Conservation (phyloP, 2,329 filamentous ascomycete species). For the Ambrosiella beaveri region DNA sequence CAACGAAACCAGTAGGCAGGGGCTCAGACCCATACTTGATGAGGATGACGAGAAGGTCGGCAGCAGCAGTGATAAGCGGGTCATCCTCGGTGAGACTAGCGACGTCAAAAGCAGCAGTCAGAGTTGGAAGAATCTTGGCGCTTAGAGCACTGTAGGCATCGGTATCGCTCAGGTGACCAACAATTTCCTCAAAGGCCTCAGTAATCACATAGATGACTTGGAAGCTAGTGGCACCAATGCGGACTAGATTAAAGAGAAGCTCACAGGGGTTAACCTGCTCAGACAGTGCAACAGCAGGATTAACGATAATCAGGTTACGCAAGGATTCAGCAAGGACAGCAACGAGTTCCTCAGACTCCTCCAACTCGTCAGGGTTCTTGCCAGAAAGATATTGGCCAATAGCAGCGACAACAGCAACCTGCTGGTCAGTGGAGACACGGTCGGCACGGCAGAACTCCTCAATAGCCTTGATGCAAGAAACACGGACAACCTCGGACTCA, state of each 20-base stretch:
- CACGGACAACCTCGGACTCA: conserved; percentile 73
- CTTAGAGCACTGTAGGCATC: conserved; percentile 65
- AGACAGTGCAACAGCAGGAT: conserved; percentile 56
- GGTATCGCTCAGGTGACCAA: conserved; percentile 46
- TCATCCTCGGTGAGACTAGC: conserved; percentile 72
- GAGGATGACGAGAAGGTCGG: conserved; percentile 65
- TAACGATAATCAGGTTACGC: conserved; percentile 63
- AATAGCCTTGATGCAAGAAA: conserved; percentile 74
- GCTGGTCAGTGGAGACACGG: conserved; percentile 35
- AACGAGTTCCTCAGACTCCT: conserved; percentile 80
- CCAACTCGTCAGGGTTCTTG: conserved; percentile 67
- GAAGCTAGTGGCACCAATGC: conserved; percentile 76
- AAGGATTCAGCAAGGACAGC: conserved; percentile 79
- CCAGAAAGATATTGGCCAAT: conserved; percentile 57
- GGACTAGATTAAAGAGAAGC: conserved; percentile 73
- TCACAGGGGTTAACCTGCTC: conserved; percentile 59
- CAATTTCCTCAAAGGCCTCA: conserved; percentile 83
- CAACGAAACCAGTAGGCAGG: conserved; percentile 71
- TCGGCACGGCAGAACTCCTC: conserved; percentile 46
- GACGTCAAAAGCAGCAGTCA: conserved; percentile 80
- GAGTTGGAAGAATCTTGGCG: conserved; percentile 66
- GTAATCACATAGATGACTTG: conserved; percentile 75
- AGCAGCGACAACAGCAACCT: conserved; percentile 42
- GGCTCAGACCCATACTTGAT: conserved; percentile 71
- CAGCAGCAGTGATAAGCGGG: conserved; percentile 69